Conservation (phyloP, 148 eudicot genomes). For the Agrostemma githago region DNA sequence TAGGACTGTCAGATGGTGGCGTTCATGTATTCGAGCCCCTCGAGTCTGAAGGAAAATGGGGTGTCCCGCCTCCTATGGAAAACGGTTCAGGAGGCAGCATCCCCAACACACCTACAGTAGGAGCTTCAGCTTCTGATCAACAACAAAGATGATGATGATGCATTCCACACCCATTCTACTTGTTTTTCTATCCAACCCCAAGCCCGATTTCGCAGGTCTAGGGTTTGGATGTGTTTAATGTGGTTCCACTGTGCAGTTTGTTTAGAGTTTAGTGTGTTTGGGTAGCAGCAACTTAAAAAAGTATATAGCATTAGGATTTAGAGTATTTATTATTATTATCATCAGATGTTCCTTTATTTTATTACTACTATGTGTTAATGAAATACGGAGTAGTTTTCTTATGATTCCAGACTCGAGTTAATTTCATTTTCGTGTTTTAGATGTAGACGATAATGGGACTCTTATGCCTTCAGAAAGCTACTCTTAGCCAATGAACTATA, state of each 20-base stretch:
- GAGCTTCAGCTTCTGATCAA: constrained; percentile 68
- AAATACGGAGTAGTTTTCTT: not conserved
- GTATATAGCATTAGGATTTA: not conserved
- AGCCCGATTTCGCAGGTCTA: not conserved
- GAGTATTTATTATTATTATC: not conserved
- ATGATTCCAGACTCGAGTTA: not conserved
- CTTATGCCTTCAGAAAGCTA: not conserved
- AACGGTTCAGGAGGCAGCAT: constrained; percentile 64
- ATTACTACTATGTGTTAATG: not conserved
- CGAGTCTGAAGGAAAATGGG: constrained; percentile 86
- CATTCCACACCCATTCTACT: not conserved
- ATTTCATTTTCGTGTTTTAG: not conserved
- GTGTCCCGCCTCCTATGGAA: constrained; percentile 60
- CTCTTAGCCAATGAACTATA: not conserved
- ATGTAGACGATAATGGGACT: not conserved
- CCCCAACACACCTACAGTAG: constrained; percentile 56
- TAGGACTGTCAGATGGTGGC: constrained; percentile 84
- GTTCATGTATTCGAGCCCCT: constrained; percentile 84
- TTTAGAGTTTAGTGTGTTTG: not conserved
- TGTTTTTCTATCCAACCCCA: constrained; percentile 9
- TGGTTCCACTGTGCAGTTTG: not conserved
- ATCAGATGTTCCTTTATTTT: not conserved
- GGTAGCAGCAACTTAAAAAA: not conserved
- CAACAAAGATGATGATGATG: constrained; percentile 60
- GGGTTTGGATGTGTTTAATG: not conserved